phyloP scores from a whole-genome alignment of 2,329 filamentous ascomycete species.

The Venturiaceae sp. region DNA sequence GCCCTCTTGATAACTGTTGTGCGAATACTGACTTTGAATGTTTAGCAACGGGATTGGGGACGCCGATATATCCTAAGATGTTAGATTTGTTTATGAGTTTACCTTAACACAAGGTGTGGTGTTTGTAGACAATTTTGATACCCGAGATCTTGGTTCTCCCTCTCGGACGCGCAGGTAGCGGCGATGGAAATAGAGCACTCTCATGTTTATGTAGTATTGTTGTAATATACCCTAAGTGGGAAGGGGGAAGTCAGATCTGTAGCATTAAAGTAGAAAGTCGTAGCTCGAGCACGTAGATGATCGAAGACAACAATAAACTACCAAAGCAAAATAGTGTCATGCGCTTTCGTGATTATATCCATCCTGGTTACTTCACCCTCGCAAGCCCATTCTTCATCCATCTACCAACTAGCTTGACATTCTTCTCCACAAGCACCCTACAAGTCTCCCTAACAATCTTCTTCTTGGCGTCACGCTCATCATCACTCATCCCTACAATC shows the following conservation, averaged over 20 bases:
- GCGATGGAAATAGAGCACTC: not conserved
- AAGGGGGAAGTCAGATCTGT: too few species aligned
- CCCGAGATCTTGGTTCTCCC: not conserved
- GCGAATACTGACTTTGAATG: not conserved
- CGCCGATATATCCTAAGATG: slow-evolving; percentile 8
- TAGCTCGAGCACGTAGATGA: too few species aligned
- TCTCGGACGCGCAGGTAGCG: not conserved
- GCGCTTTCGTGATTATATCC: too few species aligned
- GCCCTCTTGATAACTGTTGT: too few species aligned
- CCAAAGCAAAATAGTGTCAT: too few species aligned
- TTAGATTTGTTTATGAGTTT: slow-evolving; percentile 7
- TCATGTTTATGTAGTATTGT: not conserved
- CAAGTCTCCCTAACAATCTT: not conserved
- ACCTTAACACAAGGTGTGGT: not conserved
- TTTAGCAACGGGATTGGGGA: slow-evolving; percentile 4
- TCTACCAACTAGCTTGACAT: not conserved
- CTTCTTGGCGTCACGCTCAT: slow-evolving; percentile 36
- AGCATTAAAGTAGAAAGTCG: too few species aligned
- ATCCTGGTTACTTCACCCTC: too few species aligned
- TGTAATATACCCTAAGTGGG: too few species aligned
- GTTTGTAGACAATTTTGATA: not conserved
- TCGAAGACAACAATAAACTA: too few species aligned
- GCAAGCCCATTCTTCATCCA: slow-evolving; percentile 5
- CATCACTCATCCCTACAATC: slow-evolving; percentile 17
- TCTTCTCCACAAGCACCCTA: slow-evolving; percentile 3